Percentiles rank a stretch among this genome's conserved stretches.
Conservation (phyloP, 305 asterid species). For the Rubia peregrina region DNA sequence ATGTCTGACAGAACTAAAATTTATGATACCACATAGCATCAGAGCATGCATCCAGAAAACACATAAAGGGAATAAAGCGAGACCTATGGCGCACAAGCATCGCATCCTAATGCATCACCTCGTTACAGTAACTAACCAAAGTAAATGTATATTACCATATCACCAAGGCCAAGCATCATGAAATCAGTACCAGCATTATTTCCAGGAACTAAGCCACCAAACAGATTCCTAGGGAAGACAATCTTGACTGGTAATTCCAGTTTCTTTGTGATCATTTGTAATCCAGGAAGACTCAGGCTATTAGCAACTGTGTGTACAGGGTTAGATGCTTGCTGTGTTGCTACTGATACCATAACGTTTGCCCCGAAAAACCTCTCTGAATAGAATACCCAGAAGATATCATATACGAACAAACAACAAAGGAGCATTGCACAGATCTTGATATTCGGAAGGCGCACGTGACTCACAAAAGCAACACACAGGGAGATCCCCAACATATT, state of each 20-base stretch:
- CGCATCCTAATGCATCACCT: neutral
- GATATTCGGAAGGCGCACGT: constrained; percentile 92
- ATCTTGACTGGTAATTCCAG: constrained; percentile 95
- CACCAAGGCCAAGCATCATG: constrained; percentile 99
- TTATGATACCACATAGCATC: neutral
- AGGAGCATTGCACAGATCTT: constrained; percentile 90
- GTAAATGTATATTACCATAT: constrained; percentile 57
- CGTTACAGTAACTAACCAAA: neutral
- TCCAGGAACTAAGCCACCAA: constrained; percentile 76
- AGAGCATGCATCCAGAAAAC: neutral
- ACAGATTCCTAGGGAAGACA: constrained; percentile 81
- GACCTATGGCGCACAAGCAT: neutral
- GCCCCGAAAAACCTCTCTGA: constrained; percentile 91
- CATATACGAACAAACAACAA: constrained; percentile 74
- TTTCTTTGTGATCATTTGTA: constrained; percentile 71
- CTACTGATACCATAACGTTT: constrained; percentile 95
- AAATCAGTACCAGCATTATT: constrained; percentile 53
- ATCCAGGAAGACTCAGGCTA: constrained; percentile 89
- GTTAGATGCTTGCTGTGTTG: constrained; percentile 87
- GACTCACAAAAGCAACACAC: constrained; percentile 96
- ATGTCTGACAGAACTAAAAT: neutral
- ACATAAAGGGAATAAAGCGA: neutral
- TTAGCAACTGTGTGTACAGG: constrained; percentile 84
- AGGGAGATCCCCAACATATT: constrained; percentile 84
- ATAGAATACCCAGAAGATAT: constrained; percentile 90